phyloP scores from a whole-genome alignment of 2,329 filamentous ascomycete genomes.

The Claviceps spartinae region DNA sequence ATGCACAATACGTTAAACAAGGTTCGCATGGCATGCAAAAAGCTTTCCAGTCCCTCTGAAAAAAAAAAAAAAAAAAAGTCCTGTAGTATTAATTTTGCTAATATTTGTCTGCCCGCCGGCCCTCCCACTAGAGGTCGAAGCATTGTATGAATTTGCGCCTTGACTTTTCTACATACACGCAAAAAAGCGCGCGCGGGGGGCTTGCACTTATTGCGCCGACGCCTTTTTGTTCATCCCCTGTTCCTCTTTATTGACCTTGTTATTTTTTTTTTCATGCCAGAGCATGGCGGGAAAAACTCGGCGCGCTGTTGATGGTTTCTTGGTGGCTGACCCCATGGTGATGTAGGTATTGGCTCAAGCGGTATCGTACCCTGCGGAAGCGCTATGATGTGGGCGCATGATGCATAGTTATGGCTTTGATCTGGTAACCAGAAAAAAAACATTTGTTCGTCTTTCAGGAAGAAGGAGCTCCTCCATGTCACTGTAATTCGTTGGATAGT shows the following conservation, averaged over 20 bases:
- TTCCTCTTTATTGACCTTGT: neutral
- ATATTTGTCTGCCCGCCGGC: neutral
- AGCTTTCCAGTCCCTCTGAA: no score
- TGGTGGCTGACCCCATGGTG: constrained; percentile 1
- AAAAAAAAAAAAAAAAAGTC: neutral
- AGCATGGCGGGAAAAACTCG: neutral
- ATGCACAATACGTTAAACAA: constrained; percentile 84
- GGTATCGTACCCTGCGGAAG: constrained; percentile 74
- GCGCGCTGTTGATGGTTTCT: neutral
- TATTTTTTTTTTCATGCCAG: neutral
- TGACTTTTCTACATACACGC: neutral
- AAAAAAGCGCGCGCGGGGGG: neutral
- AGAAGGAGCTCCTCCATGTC: neutral
- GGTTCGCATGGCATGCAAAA: constrained; percentile 33
- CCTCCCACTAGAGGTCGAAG: constrained; percentile 60
- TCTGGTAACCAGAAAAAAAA: neutral
- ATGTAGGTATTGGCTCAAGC: constrained; percentile 75
- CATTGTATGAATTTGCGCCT: constrained; percentile 50
- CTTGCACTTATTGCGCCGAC: neutral
- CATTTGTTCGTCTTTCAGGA: neutral
- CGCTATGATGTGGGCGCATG: constrained; percentile 47
- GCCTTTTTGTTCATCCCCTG: no score
- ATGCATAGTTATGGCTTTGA: neutral
- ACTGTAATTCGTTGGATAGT: neutral
- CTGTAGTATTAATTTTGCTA: neutral